Evolutionary conservation across 139 green algal genomes (phyloP).

Genomic region (Deuterostichococcus epilithicus): DNA sequence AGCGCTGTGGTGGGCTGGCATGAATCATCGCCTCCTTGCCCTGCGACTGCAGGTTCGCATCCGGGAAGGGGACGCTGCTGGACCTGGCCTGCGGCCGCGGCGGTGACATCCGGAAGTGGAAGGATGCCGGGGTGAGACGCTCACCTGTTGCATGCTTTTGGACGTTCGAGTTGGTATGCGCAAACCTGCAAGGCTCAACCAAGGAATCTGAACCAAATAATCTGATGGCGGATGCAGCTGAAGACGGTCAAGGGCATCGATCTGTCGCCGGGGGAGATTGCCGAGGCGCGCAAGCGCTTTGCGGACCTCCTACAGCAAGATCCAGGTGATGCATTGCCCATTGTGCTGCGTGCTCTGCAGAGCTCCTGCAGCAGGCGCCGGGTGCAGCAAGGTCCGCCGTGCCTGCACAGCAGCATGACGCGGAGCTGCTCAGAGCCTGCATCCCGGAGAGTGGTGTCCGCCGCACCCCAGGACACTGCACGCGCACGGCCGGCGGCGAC

Average conservation of each 20-base stretch:
- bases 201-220: background rate
- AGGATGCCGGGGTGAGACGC: conserved; percentile 42
- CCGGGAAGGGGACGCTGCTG: conserved; percentile 52
- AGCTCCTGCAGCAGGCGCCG: too few species aligned
- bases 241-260: conserved; percentile 78
- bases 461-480: too few species aligned
- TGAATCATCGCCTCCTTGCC: background rate
- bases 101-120: conserved; percentile 89
- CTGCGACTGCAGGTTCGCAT: conserved; percentile 76
- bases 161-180: too few species aligned
- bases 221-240: conserved; percentile 39
- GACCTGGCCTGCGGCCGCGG: conserved; percentile 87
- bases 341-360: too few species aligned
- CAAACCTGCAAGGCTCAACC: too few species aligned
- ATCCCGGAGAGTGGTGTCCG: too few species aligned
- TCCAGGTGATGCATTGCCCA: background rate
- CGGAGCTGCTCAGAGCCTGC: too few species aligned
- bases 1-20: background rate
- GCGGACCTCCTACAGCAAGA: background rate
- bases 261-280: conserved; percentile 74
- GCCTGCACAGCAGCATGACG: too few species aligned
- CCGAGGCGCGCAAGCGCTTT: conserved; percentile 61
- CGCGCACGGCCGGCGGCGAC: too few species aligned
- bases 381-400: too few species aligned
- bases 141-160: background rate